Evolutionary conservation across 345 rosid genomes (phyloP), one percentile per base, ranked within the genome.

Genomic region (Eucalyptus pauciflora): DNA sequence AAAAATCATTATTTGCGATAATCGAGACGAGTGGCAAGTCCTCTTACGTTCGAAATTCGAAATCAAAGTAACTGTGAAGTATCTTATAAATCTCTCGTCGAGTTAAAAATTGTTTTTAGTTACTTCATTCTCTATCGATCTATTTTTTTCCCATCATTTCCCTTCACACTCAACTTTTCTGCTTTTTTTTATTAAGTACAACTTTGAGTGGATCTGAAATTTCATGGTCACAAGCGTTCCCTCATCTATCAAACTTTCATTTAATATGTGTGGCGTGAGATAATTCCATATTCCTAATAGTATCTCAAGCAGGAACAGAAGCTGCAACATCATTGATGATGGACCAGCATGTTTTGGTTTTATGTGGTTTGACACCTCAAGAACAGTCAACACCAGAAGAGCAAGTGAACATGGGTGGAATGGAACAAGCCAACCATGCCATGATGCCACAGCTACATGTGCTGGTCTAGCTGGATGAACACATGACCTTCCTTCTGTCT

Each of bases 351-450:
- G 48, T 37, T 18, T 76, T 76, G 48, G 9, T 37, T 76, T 76
- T 41, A 37, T 76, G 83, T 76, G 83, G 48, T 6, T 76, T 20
- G 1, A 20, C 83, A 76, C 48, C 48, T 76, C 48, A 20, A 20
- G 22, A 76, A 76, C 15, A 20, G 48, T 76, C 83, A 76, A 76
- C 83, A 20, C 83, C 83, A 76, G 0, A 76, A 41, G 13, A 13
- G 83, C 20, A 76, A 76, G 25, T 37, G 12, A 76, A 76, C 48
- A 76, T 18, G 83, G 83, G 48, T 37, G 83, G 27, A 18, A 37
- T 76, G 20, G 83, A 41, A 37, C 83, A 76, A 41, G 29, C 83
- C 83, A 76, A 41, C 83, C 83, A 76, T 76, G 83, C 83, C 83
- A 76, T 27, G 20, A 76, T 76, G 83, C 83, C 83, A 76, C 48